These are phyloP conservation scores for Avena sativa DNA, from an alignment of 176 grass and related monocot species.

Conservation along the genomic window DNA sequence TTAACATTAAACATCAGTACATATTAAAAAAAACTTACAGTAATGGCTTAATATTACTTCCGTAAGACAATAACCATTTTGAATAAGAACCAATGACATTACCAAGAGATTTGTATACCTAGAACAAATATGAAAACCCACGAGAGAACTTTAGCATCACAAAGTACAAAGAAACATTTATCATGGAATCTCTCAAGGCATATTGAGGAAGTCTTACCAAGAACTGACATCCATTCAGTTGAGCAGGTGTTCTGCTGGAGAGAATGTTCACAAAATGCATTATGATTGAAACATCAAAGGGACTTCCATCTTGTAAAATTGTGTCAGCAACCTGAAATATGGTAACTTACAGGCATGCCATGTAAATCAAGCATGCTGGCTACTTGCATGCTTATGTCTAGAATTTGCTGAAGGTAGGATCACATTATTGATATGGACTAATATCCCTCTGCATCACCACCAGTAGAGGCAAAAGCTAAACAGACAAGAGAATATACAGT, in stretches of 20 bases:
- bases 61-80: constrained; percentile 79
- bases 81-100: constrained; percentile 95
- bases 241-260: constrained; percentile 63
- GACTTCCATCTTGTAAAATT: constrained; percentile 72
- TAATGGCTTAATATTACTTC: constrained; percentile 75
- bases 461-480: constrained; percentile 19
- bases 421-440: constrained; percentile 1
- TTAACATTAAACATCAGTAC: constrained; percentile 29
- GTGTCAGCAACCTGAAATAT: constrained; percentile 80
- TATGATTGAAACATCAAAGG: constrained; percentile 74
- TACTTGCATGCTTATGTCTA: constrained; percentile 32
- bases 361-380: constrained; percentile 22
- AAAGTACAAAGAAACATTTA: not conserved
- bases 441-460: not conserved
- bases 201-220: constrained; percentile 62
- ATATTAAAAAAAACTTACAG: constrained; percentile 68
- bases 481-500: not conserved
- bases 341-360: not conserved
- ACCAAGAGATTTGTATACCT: constrained; percentile 94
- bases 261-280: constrained; percentile 88
- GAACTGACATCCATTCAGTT: constrained; percentile 67
- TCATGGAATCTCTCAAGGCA: not conserved
- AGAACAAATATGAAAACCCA: constrained; percentile 42
- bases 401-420: constrained; percentile 7
- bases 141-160: constrained; percentile 42